Conservation (phyloP, 1,139 yeast genomes). For the Scheffersomyces segobiensis region DNA sequence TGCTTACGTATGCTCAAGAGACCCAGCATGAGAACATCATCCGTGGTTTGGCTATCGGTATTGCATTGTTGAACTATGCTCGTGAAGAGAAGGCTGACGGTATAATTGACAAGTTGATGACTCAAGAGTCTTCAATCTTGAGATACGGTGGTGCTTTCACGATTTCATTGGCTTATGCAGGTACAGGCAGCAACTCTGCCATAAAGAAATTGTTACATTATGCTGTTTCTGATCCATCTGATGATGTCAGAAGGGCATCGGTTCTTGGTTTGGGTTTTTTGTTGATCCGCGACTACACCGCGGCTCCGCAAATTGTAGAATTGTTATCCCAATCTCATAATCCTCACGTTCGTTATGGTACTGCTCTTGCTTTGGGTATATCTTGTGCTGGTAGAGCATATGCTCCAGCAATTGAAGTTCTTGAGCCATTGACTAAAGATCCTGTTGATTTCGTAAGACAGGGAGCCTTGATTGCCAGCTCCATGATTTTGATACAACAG, state of each 20-base stretch:
- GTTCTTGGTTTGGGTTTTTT: slow-evolving; percentile 94
- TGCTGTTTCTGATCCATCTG: slow-evolving; percentile 96
- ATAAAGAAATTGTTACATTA: slow-evolving; percentile 82
- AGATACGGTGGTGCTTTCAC: slow-evolving; percentile 97
- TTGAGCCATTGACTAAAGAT: slow-evolving; percentile 91
- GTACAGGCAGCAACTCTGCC: slow-evolving; percentile 89
- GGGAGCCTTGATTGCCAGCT: slow-evolving; percentile 90
- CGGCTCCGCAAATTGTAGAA: slow-evolving; percentile 94
- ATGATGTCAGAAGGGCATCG: slow-evolving; percentile 95
- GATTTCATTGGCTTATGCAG: slow-evolving; percentile 93
- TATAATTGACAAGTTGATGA: slow-evolving; percentile 65
- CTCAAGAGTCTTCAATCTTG: slow-evolving; percentile 77
- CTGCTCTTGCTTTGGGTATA: slow-evolving; percentile 95
- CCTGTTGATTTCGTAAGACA: slow-evolving; percentile 97
- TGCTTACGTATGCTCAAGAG: slow-evolving; percentile 91
- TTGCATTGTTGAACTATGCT: slow-evolving; percentile 85
- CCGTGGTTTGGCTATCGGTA: slow-evolving; percentile 86
- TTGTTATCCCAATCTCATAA: slow-evolving; percentile 91
- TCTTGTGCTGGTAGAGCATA: slow-evolving; percentile 95
- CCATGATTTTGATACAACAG: slow-evolving; percentile 93
- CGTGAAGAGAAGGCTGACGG: slow-evolving; percentile 80
- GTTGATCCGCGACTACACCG: slow-evolving; percentile 83
- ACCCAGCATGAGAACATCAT: slow-evolving; percentile 95
- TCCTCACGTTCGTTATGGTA: slow-evolving; percentile 98
- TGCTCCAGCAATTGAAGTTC: slow-evolving; percentile 84